phyloP scores from a whole-genome alignment of 441 rosid species.

The Populus hybrid region DNA sequence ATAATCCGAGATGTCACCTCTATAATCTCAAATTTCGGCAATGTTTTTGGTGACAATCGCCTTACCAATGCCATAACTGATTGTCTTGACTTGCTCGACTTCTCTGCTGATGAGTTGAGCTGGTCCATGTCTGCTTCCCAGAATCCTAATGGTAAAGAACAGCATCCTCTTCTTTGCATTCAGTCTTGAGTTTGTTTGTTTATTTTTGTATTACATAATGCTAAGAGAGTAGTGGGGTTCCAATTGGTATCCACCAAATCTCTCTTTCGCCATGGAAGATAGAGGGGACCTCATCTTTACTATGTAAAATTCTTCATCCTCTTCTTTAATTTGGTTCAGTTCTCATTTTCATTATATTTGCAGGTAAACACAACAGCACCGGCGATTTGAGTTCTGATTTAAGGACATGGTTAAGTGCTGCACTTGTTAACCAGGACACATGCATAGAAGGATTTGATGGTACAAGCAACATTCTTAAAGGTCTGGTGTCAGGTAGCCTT shows the following conservation, averaged over 20 bases:
- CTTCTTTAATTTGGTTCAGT: neutral
- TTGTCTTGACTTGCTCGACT: conserved; percentile 75
- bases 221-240: neutral
- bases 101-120: conserved; percentile 61
- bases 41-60: conserved; percentile 45
- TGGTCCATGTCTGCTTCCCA: conserved; percentile 76
- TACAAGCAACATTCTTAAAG: conserved; percentile 43
- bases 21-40: conserved; percentile 44
- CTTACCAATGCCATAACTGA: conserved; percentile 63
- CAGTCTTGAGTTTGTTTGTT: neutral
- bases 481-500: conserved; percentile 49
- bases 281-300: conserved; percentile 9
- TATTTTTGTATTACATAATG: neutral
- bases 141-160: conserved; percentile 47
- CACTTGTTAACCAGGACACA: conserved; percentile 70
- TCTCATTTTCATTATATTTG: neutral
- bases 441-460: conserved; percentile 84
- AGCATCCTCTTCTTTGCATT: neutral
- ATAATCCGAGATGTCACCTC: conserved; percentile 42
- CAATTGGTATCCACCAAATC: neutral
- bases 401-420: conserved; percentile 81
- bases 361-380: conserved; percentile 68
- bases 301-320: neutral
- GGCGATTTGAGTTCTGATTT: conserved; percentile 72
- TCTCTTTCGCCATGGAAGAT: neutral